Base-by-base conservation (phyloP, 768 basidiomycete genomes). In the Pisolithus orientalis region DNA sequence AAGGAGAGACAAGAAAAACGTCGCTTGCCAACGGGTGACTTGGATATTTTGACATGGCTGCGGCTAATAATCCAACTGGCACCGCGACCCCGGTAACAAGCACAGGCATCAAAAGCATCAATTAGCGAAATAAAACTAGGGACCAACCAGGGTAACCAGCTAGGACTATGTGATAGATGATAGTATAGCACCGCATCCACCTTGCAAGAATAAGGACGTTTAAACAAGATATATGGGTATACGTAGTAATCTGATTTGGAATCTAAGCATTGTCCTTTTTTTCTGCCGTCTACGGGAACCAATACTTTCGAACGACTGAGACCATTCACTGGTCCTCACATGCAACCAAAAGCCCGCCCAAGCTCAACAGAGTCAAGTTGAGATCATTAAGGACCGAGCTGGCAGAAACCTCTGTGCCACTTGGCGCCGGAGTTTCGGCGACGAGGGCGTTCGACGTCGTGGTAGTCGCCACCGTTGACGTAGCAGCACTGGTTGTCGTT, bases 401-500 rank as follows among this genome's bases (percentile, higher is more conserved):
- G 11, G 42, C 21, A 25, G 51, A 29, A 11, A 44, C 25, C 1
- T 46, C 52, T 1, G 21, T 46, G 28, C 62, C 27, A 28, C 51
- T 39, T 24, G 44, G 29, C n/a, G 59, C 62, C 3, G 51, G 44
- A 32, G 60, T 55, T 51, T 39, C 57, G 6, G 42, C 47, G 7
- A 53, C 54, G 39, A 27, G 9, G 28, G 49, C 7, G 21, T 53
- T 46, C 39, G 68, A 46, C 47, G 60, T 51, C 31, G 61, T 53
- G 21, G 57, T 59, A 17, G 61, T 60, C 43, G 65, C 49, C 5
- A 39, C 58, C 43, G 72, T 59, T 8, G 39, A 43, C 5, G 32
- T 0, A 16, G 37, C 43, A n/a, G 52, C 49, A 27, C 39, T 42
- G 39, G 37, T 37, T 13, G 53, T 38, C 28, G 25, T 28, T n/a